phyloP scores from a whole-genome alignment of 1,284 basidiomycete genomes.

The Phellopilus nigrolimitatus region DNA sequence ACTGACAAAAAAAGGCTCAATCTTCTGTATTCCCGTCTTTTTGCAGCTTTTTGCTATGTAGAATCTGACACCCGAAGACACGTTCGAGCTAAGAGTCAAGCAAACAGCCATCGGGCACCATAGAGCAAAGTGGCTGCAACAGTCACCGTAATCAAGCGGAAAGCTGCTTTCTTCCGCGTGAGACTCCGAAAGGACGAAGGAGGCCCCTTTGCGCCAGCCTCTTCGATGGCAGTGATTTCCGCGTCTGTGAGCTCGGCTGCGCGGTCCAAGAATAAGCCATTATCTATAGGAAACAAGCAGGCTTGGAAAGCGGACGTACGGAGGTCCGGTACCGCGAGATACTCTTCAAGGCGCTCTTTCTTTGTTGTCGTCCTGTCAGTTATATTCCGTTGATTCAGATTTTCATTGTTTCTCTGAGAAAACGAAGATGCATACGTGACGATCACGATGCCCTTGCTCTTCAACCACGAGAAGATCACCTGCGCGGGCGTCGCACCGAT shows the following conservation, averaged over 20 bases:
- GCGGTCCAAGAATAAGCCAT: constrained; percentile 3
- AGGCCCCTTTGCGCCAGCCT: no score
- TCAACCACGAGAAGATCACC: constrained; percentile 65
- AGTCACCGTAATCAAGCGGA: neutral
- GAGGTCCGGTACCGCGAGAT: constrained; percentile 46
- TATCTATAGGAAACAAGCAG: no score
- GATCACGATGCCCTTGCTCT: constrained; percentile 58
- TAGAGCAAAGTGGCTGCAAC: neutral
- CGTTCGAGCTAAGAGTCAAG: no score
- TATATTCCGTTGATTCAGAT: neutral
- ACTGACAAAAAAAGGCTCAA: no score
- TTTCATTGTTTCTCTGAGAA: neutral
- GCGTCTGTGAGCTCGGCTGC: no score
- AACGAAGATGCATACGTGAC: constrained; percentile 48
- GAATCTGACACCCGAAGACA: no score
- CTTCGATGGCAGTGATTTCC: no score
- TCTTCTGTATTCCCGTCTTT: no score
- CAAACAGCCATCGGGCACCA: neutral
- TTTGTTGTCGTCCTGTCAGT: constrained; percentile 44
- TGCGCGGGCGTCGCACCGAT: constrained; percentile 63
- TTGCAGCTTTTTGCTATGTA: no score
- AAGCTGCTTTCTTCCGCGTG: no score
- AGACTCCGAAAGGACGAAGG: no score
- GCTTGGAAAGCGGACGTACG: constrained; percentile 30
- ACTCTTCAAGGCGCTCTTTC: constrained; percentile 49